Evolutionary conservation across 495 filamentous ascomycete genomes (phyloP), one percentile per base, ranked within the genome.

Genomic region (Terfezia claveryi): DNA sequence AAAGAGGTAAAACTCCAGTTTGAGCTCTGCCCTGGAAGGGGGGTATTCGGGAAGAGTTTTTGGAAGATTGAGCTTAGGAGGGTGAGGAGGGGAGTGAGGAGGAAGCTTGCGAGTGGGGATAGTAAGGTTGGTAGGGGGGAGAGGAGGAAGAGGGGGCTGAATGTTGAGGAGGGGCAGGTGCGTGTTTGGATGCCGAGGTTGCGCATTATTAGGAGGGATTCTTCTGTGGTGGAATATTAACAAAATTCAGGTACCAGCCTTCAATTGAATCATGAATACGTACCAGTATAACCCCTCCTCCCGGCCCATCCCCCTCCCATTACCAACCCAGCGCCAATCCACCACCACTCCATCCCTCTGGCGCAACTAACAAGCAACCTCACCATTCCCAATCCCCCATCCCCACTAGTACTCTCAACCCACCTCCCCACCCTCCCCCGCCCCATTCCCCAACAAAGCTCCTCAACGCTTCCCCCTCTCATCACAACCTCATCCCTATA

Each of bases 181-280:
- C 76, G 78, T 4, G 86, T 96, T 66, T 99, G 91, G 55, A 99
- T 83, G 3, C 91, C 91, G 14, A 99, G 74, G 16, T 87, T 83
- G 41, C 87, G 79, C 55, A 99, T 79, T 10, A 93, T 85, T 1
- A 95, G 74, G 8, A 99, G 76, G 1, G 82, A 84, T 70, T 96
- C 91, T 66, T 89, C 82, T 70, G 69, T 68, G 4, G 4, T 14
- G 41, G 4, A 20, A 46, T 14, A 32, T 32, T 7, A 32, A 7
- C 7, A 32, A 32, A 32, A 32, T 20, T 20, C 20, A 20, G 20
- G 20, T 32, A 32, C 2, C 27, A 32, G 2, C 27, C 27, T 32
- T 32, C 4, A 32, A 32, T 32, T 32, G 27, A 1, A 32, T 32
- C 27, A 32, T 2, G 8, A 5, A 20, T 46, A 46, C 41, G 41